Evolutionary conservation across 768 basidiomycete species (phyloP), one percentile per base, ranked within the genome.

Genomic region (Leccinum subtestaceum): DNA sequence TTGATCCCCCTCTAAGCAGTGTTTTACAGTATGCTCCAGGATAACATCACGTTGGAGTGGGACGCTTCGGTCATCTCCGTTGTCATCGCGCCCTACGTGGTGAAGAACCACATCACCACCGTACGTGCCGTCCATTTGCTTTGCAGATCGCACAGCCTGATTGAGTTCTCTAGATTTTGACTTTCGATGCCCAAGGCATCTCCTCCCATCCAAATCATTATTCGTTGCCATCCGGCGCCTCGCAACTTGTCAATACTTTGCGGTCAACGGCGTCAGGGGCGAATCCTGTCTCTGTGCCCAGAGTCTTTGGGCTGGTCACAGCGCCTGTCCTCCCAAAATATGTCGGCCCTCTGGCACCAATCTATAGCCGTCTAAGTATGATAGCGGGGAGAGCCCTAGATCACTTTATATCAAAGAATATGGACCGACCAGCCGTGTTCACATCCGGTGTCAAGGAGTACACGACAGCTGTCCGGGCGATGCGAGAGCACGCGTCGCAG

Each of bases 201-300:
- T 92, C 94, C n/a, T 77, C 76, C 4, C 95, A 96, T 67, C 91
- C 91, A 2, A 97, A 97, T 69, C 95, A 97, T 72, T 79, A 76
- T 61, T 86, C 93, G 1, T 77, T 95, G 17, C 83, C 81, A 8
- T 69, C 74, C 21, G 89, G 87, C 40, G 82, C 80, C 38, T 69
- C 77, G 43, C 71, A 77, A 54, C 77, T 89, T 21, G 65, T 77
- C 36, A 57, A 64, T 65, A 79, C 52, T 36, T 60, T 65, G 66
- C 60, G 50, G 46, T 65, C 70, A 34, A 52, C 69, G 19, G 61
- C 66, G 57, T 75, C 75, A 12, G 73, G 72, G 45, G 62, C 68
- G 3, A 36, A 65, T 21, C 21, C 70, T 32, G 72, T 72, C 7
- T 66, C 68, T 31, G 75, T 74, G 23, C 75, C 71, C 8, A 72